These are phyloP conservation scores for Pterula multifida DNA, from an alignment of 1,284 basidiomycete genomes.

Conservation along the genomic window DNA sequence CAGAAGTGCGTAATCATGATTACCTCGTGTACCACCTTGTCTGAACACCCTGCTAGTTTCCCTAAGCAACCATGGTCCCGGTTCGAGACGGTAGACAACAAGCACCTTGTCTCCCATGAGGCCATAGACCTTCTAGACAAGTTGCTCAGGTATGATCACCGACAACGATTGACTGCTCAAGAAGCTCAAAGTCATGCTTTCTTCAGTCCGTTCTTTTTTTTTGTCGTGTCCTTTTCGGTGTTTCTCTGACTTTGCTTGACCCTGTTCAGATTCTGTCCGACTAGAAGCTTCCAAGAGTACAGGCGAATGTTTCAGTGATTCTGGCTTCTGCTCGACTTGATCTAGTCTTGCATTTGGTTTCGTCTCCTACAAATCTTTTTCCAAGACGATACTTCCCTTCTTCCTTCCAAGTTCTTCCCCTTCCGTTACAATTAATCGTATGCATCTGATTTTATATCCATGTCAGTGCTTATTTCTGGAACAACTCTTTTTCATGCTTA, in stretches of 20 bases:
- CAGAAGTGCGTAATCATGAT: conserved; percentile 31
- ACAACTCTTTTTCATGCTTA: too few relatives aligned
- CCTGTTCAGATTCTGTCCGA: conserved; percentile 33
- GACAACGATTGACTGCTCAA: conserved; percentile 70
- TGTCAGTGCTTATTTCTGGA: too few relatives aligned
- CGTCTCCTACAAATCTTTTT: too few relatives aligned
- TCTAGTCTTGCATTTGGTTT: too few relatives aligned
- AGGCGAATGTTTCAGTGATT: conserved; percentile 42
- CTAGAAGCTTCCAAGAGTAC: conserved; percentile 38
- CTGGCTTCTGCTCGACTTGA: conserved; percentile 45
- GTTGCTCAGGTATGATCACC: conserved; percentile 76
- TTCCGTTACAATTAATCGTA: too few relatives aligned
- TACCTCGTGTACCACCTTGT: background rate
- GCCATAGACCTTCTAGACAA: conserved; percentile 77
- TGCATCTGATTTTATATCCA: too few relatives aligned
- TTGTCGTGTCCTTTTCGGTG: conserved; percentile 10
- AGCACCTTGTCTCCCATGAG: conserved; percentile 61
- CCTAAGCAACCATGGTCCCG: conserved; percentile 66
- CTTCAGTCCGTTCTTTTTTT: conserved; percentile 44
- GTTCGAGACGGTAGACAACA: conserved; percentile 64
- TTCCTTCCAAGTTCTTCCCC: too few relatives aligned
- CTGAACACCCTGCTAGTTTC: conserved; percentile 34
- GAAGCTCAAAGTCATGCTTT: conserved; percentile 71
- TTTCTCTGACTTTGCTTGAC: conserved; percentile 10
- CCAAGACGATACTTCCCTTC: too few relatives aligned